Evolutionary conservation across 768 basidiomycete genomes (phyloP), one percentile per base, ranked within the genome.

Genomic region (Sporobolomyces roseus): DNA sequence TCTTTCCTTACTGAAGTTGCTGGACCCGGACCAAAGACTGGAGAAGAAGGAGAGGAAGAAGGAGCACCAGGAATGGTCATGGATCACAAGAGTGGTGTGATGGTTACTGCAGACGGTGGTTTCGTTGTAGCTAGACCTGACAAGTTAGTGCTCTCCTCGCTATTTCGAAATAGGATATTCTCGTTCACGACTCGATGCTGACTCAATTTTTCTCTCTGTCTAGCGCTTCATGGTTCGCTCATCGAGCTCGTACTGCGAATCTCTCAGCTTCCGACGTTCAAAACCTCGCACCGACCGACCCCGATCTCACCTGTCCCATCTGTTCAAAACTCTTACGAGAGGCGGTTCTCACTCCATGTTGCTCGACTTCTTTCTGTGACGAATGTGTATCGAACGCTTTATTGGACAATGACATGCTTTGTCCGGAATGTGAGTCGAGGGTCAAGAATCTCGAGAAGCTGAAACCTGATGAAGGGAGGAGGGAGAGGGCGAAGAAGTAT

Each of bases 21-120:
- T 63, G 89, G 89, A 67, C 92, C 91, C 16, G 85, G 84, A 60
- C 36, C 50, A 3, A 52, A 56, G 19, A 38, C 58, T 2, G 61
- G 83, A 36, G 66, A 74, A 46, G 65, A 58, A n/a, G 58, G 43
- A 32, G 45, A 23, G 21, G 58, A 23, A 8, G 75, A 72, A 32
- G 85, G 30, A 1, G 17, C 32, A 29, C 25, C 5, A 4, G 58
- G 52, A 16, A 41, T 41, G 21, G 63, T 58, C 48, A 52, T 43
- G 48, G 58, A 46, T 35, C 58, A 60, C 45, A 70, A 86, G 9
- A 87, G 88, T 74, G 93, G 94, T 25, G 87, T 98, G 55, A 99
- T 99, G 96, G 89, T 99, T 67, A 98, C 94, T 4, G 93, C 94
- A 0, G 96, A 99, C 78, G 96, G 96, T 68, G 91, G 92, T 43